Conservation (phyloP, 345 rosid genomes). For the Laguncularia racemosa region DNA sequence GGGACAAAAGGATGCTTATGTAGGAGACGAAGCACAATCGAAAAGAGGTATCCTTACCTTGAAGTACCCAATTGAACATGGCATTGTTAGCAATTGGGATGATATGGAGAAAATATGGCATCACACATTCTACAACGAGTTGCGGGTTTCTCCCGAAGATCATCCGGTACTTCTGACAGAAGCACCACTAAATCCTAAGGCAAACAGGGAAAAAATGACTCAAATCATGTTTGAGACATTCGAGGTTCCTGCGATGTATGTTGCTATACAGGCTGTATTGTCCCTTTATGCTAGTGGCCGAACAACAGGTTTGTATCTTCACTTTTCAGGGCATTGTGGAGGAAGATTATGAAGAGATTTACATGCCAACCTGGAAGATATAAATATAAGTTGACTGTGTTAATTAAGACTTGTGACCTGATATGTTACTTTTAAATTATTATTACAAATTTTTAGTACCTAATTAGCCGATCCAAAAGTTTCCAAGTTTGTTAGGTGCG, state of each 20-base stretch:
- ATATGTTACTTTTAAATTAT: too few species aligned
- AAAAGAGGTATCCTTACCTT: slow-evolving; percentile 41
- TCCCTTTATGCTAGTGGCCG: slow-evolving; percentile 65
- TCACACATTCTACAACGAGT: slow-evolving; percentile 51
- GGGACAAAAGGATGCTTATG: slow-evolving; percentile 47
- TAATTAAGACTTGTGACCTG: too few species aligned
- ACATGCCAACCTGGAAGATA: too few species aligned
- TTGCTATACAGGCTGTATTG: slow-evolving; percentile 42
- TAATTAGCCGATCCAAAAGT: too few species aligned
- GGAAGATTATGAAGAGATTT: not conserved
- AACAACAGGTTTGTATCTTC: slow-evolving; percentile 35
- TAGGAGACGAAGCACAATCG: slow-evolving; percentile 47
- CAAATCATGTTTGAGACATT: slow-evolving; percentile 46
- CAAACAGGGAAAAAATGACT: slow-evolving; percentile 54
- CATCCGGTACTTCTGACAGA: slow-evolving; percentile 59
- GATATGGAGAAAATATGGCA: slow-evolving; percentile 54
- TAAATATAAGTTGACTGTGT: too few species aligned
- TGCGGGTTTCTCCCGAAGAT: slow-evolving; percentile 51
- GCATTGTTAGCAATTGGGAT: slow-evolving; percentile 45
- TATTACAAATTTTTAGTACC: too few species aligned
- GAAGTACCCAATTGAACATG: slow-evolving; percentile 49
- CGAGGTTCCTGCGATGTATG: slow-evolving; percentile 31
- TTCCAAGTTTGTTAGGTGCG: too few species aligned
- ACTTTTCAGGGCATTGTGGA: too few species aligned
- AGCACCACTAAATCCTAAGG: slow-evolving; percentile 59